These are phyloP conservation scores for Diaporthe vexans DNA, from an alignment of 2,329 filamentous ascomycete genomes.

Conservation along the genomic window DNA sequence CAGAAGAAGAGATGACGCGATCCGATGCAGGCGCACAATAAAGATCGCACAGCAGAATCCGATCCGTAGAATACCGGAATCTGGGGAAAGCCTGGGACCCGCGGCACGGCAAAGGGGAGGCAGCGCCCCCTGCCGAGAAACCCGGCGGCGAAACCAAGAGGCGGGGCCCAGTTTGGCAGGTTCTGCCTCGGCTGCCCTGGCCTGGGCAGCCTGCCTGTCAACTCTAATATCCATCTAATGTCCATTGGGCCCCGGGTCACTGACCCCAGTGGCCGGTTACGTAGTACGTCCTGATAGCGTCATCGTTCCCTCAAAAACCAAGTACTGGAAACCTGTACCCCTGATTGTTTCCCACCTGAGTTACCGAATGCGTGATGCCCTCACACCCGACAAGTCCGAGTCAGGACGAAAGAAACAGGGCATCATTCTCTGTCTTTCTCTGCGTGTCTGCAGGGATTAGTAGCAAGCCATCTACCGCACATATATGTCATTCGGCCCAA, in stretches of 20 bases:
- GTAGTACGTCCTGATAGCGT: constrained; percentile 10
- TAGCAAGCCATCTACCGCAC: not conserved
- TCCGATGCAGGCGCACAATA: not conserved
- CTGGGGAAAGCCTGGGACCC: constrained; percentile 24
- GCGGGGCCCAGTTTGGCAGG: not conserved
- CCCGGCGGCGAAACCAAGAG: constrained; percentile 25
- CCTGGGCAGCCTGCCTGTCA: not conserved
- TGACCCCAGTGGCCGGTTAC: not conserved
- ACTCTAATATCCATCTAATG: constrained; percentile 8
- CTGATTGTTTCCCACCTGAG: not conserved
- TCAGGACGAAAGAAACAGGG: constrained; percentile 5
- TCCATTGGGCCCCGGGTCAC: not conserved
- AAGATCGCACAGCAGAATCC: constrained; percentile 27
- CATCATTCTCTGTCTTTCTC: not conserved
- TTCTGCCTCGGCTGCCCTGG: constrained; percentile 12
- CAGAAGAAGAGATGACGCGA: not conserved
- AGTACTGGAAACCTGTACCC: not conserved
- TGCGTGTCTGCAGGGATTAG: not conserved
- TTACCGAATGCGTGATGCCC: constrained; percentile 16
- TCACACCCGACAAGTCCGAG: constrained; percentile 18
- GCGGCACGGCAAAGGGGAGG: constrained; percentile 19
- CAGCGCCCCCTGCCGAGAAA: constrained; percentile 22
- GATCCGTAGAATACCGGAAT: constrained; percentile 28
- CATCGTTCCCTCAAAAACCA: constrained; percentile 7
- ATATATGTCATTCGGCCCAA: constrained; percentile 11